These are phyloP conservation scores for Ottelia alismoides DNA, from an alignment of 106 monocot species.

Conservation along the genomic window DNA sequence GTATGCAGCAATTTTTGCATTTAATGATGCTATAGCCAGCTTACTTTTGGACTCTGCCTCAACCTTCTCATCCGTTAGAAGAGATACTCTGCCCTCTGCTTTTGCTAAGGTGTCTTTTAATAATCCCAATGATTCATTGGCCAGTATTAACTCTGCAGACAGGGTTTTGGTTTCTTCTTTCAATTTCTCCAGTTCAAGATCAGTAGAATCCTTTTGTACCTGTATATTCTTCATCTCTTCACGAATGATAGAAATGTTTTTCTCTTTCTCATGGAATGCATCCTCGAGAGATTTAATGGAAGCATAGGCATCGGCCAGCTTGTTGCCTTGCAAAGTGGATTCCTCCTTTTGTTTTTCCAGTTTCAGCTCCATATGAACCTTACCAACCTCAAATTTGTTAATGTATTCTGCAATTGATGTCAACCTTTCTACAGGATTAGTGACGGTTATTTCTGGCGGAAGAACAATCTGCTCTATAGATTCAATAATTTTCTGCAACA, in stretches of 20 bases:
- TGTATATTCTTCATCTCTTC: constrained; percentile 51
- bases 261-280: constrained; percentile 30
- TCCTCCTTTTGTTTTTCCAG: constrained; percentile 42
- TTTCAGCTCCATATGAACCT: constrained; percentile 26
- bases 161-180: constrained; percentile 42
- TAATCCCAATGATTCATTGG: constrained; percentile 36
- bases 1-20: constrained; percentile 47
- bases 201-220: constrained; percentile 15
- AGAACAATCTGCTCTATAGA: constrained; percentile 35
- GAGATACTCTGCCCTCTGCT: constrained; percentile 30
- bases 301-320: constrained; percentile 28
- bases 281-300: constrained; percentile 43
- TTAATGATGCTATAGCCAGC: constrained; percentile 39
- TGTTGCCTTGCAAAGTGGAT: constrained; percentile 20
- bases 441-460: constrained; percentile 30
- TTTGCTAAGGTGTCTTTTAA: constrained; percentile 39
- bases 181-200: constrained; percentile 46
- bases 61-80: constrained; percentile 43
- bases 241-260: constrained; percentile 14
- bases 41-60: constrained; percentile 32
- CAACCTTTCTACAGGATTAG: constrained; percentile 47
- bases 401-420: constrained; percentile 35
- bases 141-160: constrained; percentile 35
- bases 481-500: constrained; percentile 27
- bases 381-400: constrained; percentile 25